Evolutionary conservation across 768 basidiomycete genomes (phyloP).

Genomic region (Leccinum longicurvipes): DNA sequence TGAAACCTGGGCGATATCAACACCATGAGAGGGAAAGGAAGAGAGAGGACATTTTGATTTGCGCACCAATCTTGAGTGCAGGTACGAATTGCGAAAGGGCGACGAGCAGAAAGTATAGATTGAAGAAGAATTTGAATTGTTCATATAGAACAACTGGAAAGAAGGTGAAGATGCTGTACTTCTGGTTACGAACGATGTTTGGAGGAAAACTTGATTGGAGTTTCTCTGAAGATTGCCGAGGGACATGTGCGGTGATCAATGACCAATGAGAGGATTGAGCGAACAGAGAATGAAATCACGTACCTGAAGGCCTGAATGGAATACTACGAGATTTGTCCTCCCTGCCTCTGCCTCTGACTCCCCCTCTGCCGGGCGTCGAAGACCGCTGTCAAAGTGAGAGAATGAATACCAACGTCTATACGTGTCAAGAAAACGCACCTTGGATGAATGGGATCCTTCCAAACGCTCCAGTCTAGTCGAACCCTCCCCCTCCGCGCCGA

Average conservation of each 20-base stretch:
- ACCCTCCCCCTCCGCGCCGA: slow-evolving; percentile 30
- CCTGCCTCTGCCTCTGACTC: slow-evolving; percentile 9
- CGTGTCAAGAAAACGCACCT: slow-evolving; percentile 11
- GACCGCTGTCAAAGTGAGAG: slow-evolving; percentile 15
- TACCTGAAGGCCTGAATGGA: slow-evolving; percentile 73
- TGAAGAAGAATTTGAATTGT: slow-evolving; percentile 99
- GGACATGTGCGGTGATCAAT: neutral
- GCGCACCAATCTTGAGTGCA: slow-evolving; percentile 88
- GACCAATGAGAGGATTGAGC: neutral
- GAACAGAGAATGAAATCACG: slow-evolving; percentile 7
- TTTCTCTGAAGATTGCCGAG: slow-evolving; percentile 49
- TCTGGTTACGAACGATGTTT: slow-evolving; percentile 95
- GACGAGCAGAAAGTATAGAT: slow-evolving; percentile 95
- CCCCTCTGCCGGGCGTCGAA: slow-evolving; percentile 14
- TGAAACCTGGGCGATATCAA: slow-evolving; percentile 62
- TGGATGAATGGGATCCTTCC: slow-evolving; percentile 20
- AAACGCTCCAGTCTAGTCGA: slow-evolving; percentile 26
- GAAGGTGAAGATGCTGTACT: slow-evolving; percentile 97
- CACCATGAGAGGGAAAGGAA: neutral
- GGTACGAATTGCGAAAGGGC: slow-evolving; percentile 96
- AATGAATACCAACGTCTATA: neutral
- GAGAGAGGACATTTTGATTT: neutral
- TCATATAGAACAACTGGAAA: slow-evolving; percentile 96
- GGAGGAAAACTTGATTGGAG: slow-evolving; percentile 70
- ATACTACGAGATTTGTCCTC: slow-evolving; percentile 78